A percentile compares a stretch with the other conserved stretches of the same genome.
These are phyloP conservation scores for Lepidium didymum DNA, from an alignment of 345 rosid genomes.

Conservation along the genomic window DNA sequence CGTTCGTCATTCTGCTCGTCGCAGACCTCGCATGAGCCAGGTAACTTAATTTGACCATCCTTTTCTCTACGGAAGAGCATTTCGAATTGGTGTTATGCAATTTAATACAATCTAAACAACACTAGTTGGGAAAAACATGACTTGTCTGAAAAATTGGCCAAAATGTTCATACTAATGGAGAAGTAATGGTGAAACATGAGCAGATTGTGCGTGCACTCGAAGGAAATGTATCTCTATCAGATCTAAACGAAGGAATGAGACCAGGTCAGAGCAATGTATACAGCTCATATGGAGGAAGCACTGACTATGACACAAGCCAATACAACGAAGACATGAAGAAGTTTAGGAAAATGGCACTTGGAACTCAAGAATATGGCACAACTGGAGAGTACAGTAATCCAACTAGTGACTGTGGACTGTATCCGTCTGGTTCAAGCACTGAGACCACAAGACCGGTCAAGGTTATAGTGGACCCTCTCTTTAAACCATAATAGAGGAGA, in stretches of 20 bases:
- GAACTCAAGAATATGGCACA: constrained; percentile 50
- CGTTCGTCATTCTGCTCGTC: constrained; percentile 77
- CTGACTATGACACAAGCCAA: constrained; percentile 66
- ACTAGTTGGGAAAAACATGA: neutral
- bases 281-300: constrained; percentile 58
- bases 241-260: constrained; percentile 64
- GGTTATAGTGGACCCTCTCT: constrained; percentile 46
- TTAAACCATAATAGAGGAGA: neutral
- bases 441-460: constrained; percentile 40
- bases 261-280: constrained; percentile 62
- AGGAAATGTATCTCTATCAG: constrained; percentile 57
- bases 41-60: constrained; percentile 26
- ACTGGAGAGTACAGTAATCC: constrained; percentile 59
- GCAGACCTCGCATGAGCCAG: constrained; percentile 81
- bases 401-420: constrained; percentile 55
- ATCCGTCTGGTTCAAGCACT: constrained; percentile 74
- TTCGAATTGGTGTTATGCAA: neutral
- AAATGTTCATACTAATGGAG: neutral
- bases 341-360: constrained; percentile 66
- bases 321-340: constrained; percentile 74
- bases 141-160: neutral
- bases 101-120: neutral
- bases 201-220: constrained; percentile 81
- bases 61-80: neutral
- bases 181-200: neutral